phyloP scores from a whole-genome alignment of 169 alveolate genomes.

The Eimeria sp. region DNA sequence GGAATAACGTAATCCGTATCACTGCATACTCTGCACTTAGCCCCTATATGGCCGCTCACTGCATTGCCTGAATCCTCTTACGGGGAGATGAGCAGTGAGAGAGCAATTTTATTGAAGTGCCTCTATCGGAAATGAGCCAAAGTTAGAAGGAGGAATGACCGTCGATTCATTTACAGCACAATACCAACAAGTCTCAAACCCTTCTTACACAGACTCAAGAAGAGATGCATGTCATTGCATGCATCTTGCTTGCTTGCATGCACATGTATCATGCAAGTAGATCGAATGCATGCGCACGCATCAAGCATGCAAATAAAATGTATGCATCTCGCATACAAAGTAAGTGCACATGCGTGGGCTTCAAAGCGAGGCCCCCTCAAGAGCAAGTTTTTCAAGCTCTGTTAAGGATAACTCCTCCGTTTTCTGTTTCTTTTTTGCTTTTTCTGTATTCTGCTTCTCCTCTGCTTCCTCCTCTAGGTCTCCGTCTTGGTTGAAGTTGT shows the following conservation, averaged over 20 bases:
- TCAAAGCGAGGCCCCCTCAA: not conserved
- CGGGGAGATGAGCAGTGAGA: too few species aligned
- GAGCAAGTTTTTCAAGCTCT: conserved; percentile 32
- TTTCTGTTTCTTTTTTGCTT: not conserved
- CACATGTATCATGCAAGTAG: not conserved
- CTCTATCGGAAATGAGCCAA: not conserved
- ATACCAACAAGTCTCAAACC: not conserved
- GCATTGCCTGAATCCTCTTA: too few species aligned
- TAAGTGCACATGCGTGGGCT: not conserved
- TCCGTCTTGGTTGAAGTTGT: not conserved
- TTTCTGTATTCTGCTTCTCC: not conserved
- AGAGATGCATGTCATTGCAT: not conserved
- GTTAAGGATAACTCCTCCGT: not conserved
- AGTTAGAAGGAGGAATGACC: not conserved
- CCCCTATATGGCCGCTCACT: too few species aligned
- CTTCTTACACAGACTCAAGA: not conserved
- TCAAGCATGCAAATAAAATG: not conserved
- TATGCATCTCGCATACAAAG: not conserved
- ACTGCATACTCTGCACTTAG: too few species aligned
- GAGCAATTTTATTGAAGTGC: too few species aligned
- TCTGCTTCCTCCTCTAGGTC: not conserved
- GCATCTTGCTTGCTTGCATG: not conserved
- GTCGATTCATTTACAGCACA: not conserved
- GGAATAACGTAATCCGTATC: too few species aligned
- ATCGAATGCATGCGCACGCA: not conserved